Conservation (phyloP, 805 yeast genomes). For the Sungouiozyma intestinalis region DNA sequence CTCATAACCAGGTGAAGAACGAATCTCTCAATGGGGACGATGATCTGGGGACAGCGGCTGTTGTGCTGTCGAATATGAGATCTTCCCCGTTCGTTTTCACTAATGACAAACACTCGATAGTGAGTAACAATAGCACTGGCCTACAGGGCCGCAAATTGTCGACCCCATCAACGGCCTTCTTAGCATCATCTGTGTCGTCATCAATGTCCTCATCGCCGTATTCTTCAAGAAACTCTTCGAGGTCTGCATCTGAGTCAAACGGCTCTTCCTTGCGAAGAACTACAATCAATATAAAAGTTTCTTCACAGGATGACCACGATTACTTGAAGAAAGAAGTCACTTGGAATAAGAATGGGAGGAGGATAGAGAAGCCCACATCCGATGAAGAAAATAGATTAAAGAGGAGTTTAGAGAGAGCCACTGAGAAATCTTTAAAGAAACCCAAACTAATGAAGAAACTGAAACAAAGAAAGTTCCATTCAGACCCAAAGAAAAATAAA, state of each 20-base stretch:
- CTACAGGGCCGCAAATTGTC: background rate
- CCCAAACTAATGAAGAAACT: background rate
- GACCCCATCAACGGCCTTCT: background rate
- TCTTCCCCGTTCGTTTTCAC: slow-evolving; percentile 25
- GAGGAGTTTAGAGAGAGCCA: background rate
- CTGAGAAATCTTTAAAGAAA: background rate
- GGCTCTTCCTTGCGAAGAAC: slow-evolving; percentile 5
- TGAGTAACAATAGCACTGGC: background rate
- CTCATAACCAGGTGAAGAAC: background rate
- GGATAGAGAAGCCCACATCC: slow-evolving; percentile 17
- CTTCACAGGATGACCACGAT: background rate
- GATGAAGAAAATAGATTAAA: slow-evolving; percentile 6
- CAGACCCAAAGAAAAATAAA: background rate
- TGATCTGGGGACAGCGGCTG: slow-evolving; percentile 26
- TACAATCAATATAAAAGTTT: background rate
- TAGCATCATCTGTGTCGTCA: background rate
- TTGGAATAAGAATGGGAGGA: slow-evolving; percentile 28
- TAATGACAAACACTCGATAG: slow-evolving; percentile 8
- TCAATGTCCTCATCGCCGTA: slow-evolving; percentile 12
- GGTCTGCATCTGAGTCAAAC: background rate
- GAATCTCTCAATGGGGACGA: slow-evolving; percentile 7
- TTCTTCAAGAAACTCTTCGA: slow-evolving; percentile 19
- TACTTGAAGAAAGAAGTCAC: slow-evolving; percentile 14
- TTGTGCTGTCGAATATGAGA: slow-evolving; percentile 26
- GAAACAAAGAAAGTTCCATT: background rate